Evolutionary conservation across 331 rosid species (phyloP).

Genomic region (Rhamnella rubrinervis): DNA sequence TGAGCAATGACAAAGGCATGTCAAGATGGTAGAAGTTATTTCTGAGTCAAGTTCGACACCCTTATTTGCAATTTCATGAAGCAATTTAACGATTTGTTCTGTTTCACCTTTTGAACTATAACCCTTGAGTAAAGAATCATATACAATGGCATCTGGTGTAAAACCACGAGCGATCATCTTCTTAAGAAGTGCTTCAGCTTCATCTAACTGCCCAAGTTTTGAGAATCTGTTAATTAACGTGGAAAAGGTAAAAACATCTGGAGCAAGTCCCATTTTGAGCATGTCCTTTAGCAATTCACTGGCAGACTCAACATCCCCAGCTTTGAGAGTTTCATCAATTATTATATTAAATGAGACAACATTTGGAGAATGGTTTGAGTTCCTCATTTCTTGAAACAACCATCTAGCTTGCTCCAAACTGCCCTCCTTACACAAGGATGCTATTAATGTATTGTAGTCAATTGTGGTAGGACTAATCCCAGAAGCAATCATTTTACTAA

Average conservation of each 20-base stretch:
- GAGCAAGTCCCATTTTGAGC: constrained; percentile 49
- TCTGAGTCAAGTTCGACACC: constrained; percentile 59
- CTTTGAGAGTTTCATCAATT: constrained; percentile 61
- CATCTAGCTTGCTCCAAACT: constrained; percentile 71
- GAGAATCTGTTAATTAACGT: constrained; percentile 52
- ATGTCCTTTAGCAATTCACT: constrained; percentile 53
- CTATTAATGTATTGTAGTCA: constrained; percentile 62
- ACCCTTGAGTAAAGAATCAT: constrained; percentile 70
- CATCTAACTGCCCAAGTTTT: constrained; percentile 60
- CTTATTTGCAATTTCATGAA: constrained; percentile 64
- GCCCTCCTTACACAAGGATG: constrained; percentile 64
- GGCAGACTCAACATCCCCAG: constrained; percentile 59
- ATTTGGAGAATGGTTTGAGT: constrained; percentile 43
- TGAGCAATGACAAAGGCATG: constrained; percentile 51
- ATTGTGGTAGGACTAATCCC: constrained; percentile 50
- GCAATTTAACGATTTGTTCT: constrained; percentile 48
- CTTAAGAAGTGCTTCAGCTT: constrained; percentile 53
- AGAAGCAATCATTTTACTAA: constrained; percentile 47
- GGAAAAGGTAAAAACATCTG: constrained; percentile 60
- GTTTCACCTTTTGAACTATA: constrained; percentile 49
- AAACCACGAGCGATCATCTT: constrained; percentile 60
- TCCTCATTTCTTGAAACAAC: constrained; percentile 62
- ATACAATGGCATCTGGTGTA: constrained; percentile 51
- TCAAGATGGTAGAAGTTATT: constrained; percentile 61
- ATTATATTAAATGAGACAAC: constrained; percentile 60